Evolutionary conservation across 2,329 filamentous ascomycete species (phyloP).

Genomic region (Neofusicoccum sp.): DNA sequence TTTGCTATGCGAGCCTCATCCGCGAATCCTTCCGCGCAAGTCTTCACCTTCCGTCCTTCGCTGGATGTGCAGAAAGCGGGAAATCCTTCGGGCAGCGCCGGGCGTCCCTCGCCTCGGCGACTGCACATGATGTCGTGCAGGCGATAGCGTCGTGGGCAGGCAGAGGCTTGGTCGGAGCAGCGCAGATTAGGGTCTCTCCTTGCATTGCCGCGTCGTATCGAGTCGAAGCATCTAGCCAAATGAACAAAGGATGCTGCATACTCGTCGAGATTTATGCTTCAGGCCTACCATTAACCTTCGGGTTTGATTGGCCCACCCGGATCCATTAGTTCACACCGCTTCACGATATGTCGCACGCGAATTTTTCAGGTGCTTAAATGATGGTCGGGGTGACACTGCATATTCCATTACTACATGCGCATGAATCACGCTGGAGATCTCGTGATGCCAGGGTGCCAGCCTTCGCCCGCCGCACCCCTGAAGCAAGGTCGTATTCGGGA

Average conservation of each 20-base stretch:
- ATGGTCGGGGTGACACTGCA: constrained; percentile 11
- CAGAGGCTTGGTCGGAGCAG: constrained; percentile 1
- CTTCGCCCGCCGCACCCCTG: not conserved
- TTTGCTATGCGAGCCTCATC: not conserved
- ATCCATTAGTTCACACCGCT: constrained; percentile 1
- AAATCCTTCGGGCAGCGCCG: not conserved
- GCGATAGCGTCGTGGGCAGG: not conserved
- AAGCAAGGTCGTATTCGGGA: constrained; percentile 11
- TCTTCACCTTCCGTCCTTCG: not conserved
- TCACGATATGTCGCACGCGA: not conserved
- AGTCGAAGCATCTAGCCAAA: not conserved
- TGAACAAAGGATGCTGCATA: constrained; percentile 9
- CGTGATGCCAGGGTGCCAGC: not conserved
- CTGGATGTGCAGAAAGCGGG: not conserved
- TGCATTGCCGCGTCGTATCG: constrained; percentile 6
- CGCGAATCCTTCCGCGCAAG: not conserved
- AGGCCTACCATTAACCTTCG: constrained; percentile 5
- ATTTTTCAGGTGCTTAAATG: constrained; percentile 8
- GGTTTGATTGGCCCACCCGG: not conserved
- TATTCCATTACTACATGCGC: constrained; percentile 6
- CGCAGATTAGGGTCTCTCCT: not conserved
- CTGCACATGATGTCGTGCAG: constrained; percentile 9
- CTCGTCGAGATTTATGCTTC: constrained; percentile 9
- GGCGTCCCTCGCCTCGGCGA: constrained; percentile 5
- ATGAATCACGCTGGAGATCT: constrained; percentile 13